Base-by-base conservation (phyloP, 2,329 filamentous ascomycete genomes). In the Chrysoporthe deuterocubensis region DNA sequence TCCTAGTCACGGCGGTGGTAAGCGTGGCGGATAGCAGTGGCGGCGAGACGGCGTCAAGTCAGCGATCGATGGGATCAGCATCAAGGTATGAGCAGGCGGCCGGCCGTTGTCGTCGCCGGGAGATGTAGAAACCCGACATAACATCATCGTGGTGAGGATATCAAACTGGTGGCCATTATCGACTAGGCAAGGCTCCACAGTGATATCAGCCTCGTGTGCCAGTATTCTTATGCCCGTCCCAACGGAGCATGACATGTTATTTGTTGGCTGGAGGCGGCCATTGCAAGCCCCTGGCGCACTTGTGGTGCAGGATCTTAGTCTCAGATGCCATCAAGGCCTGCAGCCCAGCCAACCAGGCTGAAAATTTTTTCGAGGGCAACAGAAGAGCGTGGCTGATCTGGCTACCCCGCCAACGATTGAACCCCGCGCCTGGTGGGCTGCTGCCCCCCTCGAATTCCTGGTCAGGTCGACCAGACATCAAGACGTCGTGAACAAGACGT, bases 341-440 rank as follows among this genome's bases (percentile, higher is more conserved):
- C 46, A 7, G 14, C 5, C 34, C 56, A 58, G 18, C 57, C 42
- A 26, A 26, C 50, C 34, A 60, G 21, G n/a, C 40, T 44, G 37
- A 58, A 60, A 60, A 44, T 9, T 44, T 60, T 60, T 43, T 60
- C 1, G 57, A 42, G 11, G 21, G n/a, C 37, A 11, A 58, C 18
- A 42, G 26, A 44, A 26, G 18, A 60, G 57, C 32, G 57, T 60
- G 57, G 57, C 57, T 37, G 57, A 60, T 60, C 42, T 43, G 34
- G n/a, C 42, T 43, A 60, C 57, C 57, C 57, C 57, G 57, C 57
- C 57, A 60, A 60, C 57, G 57, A 43, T n/a, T 18, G 2, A 43
- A 60, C 57, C 57, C 57, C 57, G 57, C 57, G 57, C 42, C 40
- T 54, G 50, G 26, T 32, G 50, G 50, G 50, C 50, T 54, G 37